Evolutionary conservation across 768 basidiomycete species (phyloP), one percentile per base, ranked within the genome.

Genomic region (Agrocybe praecox): DNA sequence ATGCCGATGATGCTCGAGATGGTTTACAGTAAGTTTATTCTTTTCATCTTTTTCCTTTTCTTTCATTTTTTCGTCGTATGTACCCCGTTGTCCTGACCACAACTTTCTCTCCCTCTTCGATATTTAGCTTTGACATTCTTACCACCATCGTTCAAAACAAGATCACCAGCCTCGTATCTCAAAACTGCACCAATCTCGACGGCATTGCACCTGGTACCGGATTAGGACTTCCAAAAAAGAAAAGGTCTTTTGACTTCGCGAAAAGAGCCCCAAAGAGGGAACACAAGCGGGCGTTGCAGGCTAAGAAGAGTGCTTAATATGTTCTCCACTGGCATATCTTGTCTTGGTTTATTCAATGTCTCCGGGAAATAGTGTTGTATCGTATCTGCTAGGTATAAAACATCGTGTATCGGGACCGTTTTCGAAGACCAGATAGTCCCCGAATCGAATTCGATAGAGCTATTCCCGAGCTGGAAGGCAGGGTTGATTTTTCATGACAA

Each of bases 141-240:
- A 62, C 64, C 18, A n/a, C 49, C 0, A 59, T 65, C 2, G 33
- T 62, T 15, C 59, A 62, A 44, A 56, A 58, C 17, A 58, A 60
- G 21, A 61, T 61, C 42, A 62, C 26, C 11, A 19, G 26, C 0
- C 24, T 65, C 34, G 48, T 55, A 2, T 62, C 61, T 1, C 61
- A 62, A 49, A 62, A 57, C 44, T 65, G 64, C 32, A 60, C 61
- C n/a, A 52, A 57, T 19, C 60, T 65, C 36, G 64, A 65, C 29
- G 64, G 59, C 6, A 52, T 57, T n/a, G 59, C 55, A 1, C 59
- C 61, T 18, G 64, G 59, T 11, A 62, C 55, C n/a, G 56, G 40
- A 15, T 17, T 26, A 15, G 51, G 26, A 17, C 52, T n/a, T 14
- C 29, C 52, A 23, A 17, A 29, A 5, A 26, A 29, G 23, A 40